phyloP scores from a whole-genome alignment of 1,284 basidiomycete species.

The Tilletia caries region DNA sequence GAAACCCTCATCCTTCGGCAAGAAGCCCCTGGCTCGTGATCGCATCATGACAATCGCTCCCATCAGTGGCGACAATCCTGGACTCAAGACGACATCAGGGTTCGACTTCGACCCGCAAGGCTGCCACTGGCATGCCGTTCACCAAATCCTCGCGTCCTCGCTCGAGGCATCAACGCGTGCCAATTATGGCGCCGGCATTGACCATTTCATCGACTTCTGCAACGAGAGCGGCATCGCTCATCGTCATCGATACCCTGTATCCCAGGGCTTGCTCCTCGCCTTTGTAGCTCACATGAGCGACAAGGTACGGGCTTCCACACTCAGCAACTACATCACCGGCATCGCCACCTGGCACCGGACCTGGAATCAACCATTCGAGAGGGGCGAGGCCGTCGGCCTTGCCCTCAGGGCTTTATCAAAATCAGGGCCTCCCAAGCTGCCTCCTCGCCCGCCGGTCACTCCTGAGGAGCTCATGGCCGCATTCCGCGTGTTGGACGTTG shows the following conservation, averaged over 20 bases:
- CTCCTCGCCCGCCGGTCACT: not conserved
- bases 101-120: not conserved
- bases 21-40: too few relatives aligned
- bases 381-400: not conserved
- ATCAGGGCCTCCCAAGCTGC: not conserved
- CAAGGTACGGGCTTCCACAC: not conserved
- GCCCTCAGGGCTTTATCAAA: not conserved
- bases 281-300: not conserved
- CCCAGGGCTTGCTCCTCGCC: not conserved
- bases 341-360: not conserved
- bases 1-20: too few relatives aligned
- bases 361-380: not conserved
- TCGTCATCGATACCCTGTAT: not conserved
- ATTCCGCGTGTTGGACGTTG: not conserved
- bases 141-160: not conserved
- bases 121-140: not conserved
- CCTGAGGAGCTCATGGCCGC: not conserved
- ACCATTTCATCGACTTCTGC: not conserved
- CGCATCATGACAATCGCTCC: too few relatives aligned
- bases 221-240: not conserved
- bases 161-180: not conserved
- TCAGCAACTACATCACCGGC: not conserved
- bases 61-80: too few relatives aligned
- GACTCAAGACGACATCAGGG: not conserved
- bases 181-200: too few relatives aligned